Base-by-base conservation (phyloP, 306 rosid genomes). In the Oemleria cerasiformis region DNA sequence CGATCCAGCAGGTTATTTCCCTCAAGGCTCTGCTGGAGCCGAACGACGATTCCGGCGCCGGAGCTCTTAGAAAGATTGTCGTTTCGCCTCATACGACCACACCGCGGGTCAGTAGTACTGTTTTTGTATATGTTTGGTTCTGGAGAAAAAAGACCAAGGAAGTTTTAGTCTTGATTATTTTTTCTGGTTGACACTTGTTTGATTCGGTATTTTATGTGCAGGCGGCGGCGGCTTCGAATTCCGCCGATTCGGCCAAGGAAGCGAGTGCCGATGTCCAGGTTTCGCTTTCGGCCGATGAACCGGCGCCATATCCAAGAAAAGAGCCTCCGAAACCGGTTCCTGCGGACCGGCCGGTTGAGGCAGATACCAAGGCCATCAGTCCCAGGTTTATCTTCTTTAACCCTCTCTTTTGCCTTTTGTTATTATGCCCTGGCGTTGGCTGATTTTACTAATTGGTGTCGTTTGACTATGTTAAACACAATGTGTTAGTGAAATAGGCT, bases 1-100 rank as follows among this genome's bases (percentile, higher is more conserved):
- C 99, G 86, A 91, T 95, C 83, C 99, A 95, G 82, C 99, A 95
- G 56, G 99, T 95, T 39, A 86, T 95, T 75, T 95, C 89, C n/a
- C 96, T 95, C 63, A 95, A 95, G 81, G 99, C 99, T 4, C 83
- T 95, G 72, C 88, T 89, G 0, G 99, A 95, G 77, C 97, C 99
- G 21, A 5, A 87, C 75, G 87, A 81, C 44, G 96, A 88, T 42
- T 74, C 92, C 69, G 84, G 87, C 72, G 83, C 92, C 65, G 73
- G 84, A 47, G 75, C 85, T 45, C 75, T 79, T 56, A 25, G 90
- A 47, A 82, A 60, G 83, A 80, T 81, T n/a, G 80, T 72, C 63
- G 76, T 70, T 56, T 66, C 80, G 15, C 80, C 85, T 58, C 76
- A 59, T 15, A 68, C 63, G 11, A 40, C 59, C 59, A 9, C 54